phyloP scores from a whole-genome alignment of 441 rosid genomes.

The Croton laevigatus region DNA sequence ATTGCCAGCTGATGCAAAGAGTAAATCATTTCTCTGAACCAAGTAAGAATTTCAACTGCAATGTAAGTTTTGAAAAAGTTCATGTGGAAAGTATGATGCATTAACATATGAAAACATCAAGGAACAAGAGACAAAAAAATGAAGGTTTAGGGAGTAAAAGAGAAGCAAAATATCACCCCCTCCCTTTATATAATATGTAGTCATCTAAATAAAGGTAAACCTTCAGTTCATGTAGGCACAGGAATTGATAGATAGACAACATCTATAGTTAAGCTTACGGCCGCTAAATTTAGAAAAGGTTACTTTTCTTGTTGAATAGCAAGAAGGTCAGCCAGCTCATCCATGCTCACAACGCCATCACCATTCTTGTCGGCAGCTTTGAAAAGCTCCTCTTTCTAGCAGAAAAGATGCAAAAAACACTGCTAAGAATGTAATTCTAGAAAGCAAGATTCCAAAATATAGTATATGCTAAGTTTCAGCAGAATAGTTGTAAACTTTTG shows the following conservation, averaged over 20 bases:
- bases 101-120: background rate
- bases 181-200: background rate
- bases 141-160: background rate
- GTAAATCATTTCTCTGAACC: background rate
- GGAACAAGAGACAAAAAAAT: too few relatives aligned
- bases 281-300: conserved; percentile 23
- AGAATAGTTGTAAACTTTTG: background rate
- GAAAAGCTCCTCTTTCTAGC: conserved; percentile 86
- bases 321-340: conserved; percentile 87
- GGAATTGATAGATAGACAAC: conserved; percentile 6
- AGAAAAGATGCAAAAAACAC: conserved; percentile 29
- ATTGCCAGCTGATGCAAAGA: background rate
- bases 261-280: conserved; percentile 23
- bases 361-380: conserved; percentile 79
- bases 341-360: conserved; percentile 84
- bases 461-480: background rate
- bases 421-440: conserved; percentile 13
- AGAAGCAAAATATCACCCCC: background rate
- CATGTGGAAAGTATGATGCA: background rate
- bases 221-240: background rate
- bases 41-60: background rate
- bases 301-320: conserved; percentile 90
- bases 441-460: conserved; percentile 1
- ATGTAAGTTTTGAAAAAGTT: background rate
- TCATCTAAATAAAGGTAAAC: background rate